These are phyloP conservation scores for Xylaria sp. DNA, from an alignment of 2,329 filamentous ascomycete species.

Conservation along the genomic window DNA sequence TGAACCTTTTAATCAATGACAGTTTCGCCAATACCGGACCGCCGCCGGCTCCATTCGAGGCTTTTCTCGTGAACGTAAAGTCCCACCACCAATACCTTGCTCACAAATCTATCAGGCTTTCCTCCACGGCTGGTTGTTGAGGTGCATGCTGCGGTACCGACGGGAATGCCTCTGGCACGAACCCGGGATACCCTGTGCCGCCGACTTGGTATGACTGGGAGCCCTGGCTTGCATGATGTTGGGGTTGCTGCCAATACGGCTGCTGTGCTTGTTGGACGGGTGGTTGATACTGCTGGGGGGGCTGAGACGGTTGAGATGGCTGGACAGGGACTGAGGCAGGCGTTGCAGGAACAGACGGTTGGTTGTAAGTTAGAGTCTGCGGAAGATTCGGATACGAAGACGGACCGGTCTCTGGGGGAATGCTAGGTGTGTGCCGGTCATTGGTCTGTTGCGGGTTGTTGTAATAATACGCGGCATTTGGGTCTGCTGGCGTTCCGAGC, in stretches of 20 bases:
- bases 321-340: constrained; percentile 34
- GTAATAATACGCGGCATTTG: constrained; percentile 63
- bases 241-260: constrained; percentile 54
- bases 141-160: constrained; percentile 65
- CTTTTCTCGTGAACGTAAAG: background rate
- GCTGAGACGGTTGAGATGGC: constrained; percentile 33
- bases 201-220: constrained; percentile 41
- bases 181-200: constrained; percentile 48
- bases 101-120: constrained; percentile 75
- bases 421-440: constrained; percentile 42
- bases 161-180: constrained; percentile 66
- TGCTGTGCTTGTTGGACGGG: constrained; percentile 42
- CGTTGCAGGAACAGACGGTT: constrained; percentile 47
- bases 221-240: constrained; percentile 47
- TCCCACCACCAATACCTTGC: background rate
- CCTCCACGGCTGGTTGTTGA: constrained; percentile 65
- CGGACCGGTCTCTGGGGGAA: constrained; percentile 45
- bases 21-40: too few relatives aligned
- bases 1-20: too few relatives aligned
- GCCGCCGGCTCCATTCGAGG: background rate
- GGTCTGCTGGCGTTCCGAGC: constrained; percentile 47
- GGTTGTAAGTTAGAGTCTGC: constrained; percentile 49
- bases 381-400: constrained; percentile 58
- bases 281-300: constrained; percentile 38
- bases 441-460: constrained; percentile 42